Evolutionary conservation across 2,329 filamentous ascomycete genomes (phyloP).

Genomic region (Claviceps sp.): DNA sequence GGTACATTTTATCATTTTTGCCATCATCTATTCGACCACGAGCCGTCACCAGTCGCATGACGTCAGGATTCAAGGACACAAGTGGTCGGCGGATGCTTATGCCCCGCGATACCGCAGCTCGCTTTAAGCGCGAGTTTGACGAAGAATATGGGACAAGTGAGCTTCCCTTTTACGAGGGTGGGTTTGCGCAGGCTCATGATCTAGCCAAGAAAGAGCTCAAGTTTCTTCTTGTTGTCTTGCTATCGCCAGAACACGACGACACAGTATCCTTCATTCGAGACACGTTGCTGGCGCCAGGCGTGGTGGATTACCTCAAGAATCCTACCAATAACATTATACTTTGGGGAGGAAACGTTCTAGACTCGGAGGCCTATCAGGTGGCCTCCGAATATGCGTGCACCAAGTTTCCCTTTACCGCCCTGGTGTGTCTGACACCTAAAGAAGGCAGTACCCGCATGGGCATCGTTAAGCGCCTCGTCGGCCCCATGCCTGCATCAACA

Average conservation of each 20-base stretch:
- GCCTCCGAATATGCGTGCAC: constrained; percentile 77
- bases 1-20: constrained; percentile 69
- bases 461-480: constrained; percentile 65
- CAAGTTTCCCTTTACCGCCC: constrained; percentile 79
- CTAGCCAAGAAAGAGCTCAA: constrained; percentile 81
- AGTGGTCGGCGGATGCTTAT: constrained; percentile 62
- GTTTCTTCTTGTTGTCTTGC: constrained; percentile 75
- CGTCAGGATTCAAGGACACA: constrained; percentile 42
- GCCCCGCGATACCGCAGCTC: constrained; percentile 73
- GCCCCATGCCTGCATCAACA: constrained; percentile 54
- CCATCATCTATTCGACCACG: constrained; percentile 50
- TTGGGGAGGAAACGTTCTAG: constrained; percentile 87
- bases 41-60: constrained; percentile 39
- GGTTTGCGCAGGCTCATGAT: constrained; percentile 86
- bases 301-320: constrained; percentile 61
- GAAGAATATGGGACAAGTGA: constrained; percentile 70
- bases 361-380: constrained; percentile 90
- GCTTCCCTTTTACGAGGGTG: constrained; percentile 72
- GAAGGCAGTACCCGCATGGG: constrained; percentile 82
- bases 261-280: constrained; percentile 69
- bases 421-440: constrained; percentile 78
- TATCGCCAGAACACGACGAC: constrained; percentile 92
- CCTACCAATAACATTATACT: constrained; percentile 68
- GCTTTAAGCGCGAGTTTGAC: constrained; percentile 87
- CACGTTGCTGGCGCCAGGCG: constrained; percentile 64